Evolutionary conservation across 2,329 filamentous ascomycete genomes (phyloP), one percentile per base, ranked within the genome.

Genomic region (Trichoderma oligosporum): DNA sequence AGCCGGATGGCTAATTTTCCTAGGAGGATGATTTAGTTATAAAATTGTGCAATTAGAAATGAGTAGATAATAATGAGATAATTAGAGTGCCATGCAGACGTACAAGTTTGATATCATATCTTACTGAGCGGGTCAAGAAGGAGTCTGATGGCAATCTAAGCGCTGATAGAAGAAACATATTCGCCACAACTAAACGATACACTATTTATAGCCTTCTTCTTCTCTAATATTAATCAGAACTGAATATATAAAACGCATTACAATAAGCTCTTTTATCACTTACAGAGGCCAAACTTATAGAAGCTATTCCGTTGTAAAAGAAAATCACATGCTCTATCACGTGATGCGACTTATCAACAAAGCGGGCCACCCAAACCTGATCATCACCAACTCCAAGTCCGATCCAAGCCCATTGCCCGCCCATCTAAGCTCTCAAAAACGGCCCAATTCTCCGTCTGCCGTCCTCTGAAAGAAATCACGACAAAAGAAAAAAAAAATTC

Each of bases 371-470:
- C 44, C 54, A 65, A n/a, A 63, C 64, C 59, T 61, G 52, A 64
- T 60, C 64, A 67, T 64, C 61, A 66, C 63, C 20, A 49, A 44
- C 56, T 39, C 61, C 63, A 63, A 56, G 58, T 57, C 63, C 59
- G 54, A 60, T 65, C 62, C 63, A 63, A 57, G 59, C 60, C 58
- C 63, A 48, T 5, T 12, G 31, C 22, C 38, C 61, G 41, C 60
- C 61, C 57, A 60, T 57, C 58, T 58, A 61, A 47, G 20, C 51
- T 58, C 61, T 58, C 61, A 57, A 62, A 16, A 57, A 59, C 56
- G 57, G 60, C 61, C 38, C 60, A 59, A 58, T 55, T 58, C 39
- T 42, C 12, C 52, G 29, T 29, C 29, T 7, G 29, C 45, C 27
- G 45, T 14, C 39, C 45, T 57, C 55, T 58, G 48, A 45, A 60